Evolutionary conservation across 139 green algal genomes (phyloP), one percentile per base, ranked within the genome.

Genomic region (Monoraphidium neglectum): DNA sequence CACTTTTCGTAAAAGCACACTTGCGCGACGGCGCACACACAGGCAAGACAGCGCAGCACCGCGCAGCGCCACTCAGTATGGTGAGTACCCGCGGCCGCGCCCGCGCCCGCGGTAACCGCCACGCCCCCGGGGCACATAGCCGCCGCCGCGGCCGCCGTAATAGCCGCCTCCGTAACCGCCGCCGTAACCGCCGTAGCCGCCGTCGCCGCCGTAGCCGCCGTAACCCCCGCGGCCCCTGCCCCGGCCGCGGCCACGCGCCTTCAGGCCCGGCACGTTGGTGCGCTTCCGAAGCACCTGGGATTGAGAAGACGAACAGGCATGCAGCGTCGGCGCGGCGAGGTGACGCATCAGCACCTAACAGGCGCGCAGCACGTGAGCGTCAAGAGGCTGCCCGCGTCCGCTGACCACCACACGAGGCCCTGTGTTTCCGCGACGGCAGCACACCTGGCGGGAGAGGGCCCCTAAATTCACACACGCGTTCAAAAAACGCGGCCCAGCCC

Each of bases 201-300:
- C n/a, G 6, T 49, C 69, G n/a, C 64, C 63, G 49, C 68, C 68
- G 57, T 65, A 65, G 35, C 73, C 73, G 26, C 73, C 73, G 36
- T 75, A 83, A 15, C 54, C 78, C 26, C 78, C 57, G 2, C 72
- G 46, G 0, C 90, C 84, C n/a, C 92, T 53, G 6, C 92, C 90
- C 8, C 93, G 68, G 0, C 89, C 84, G 2, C 89, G 60, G 0
- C 86, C 84, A 2, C 92, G 81, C 28, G 46, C 60, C 78, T 96
- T 97, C 81, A 98, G 83, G 24, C 95, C 95, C 1, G 95, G 95
- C 28, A 97, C 87, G 76, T 98, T 98, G 66, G 95, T 98, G 40
- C 95, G 89, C 86, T 98, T 98, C 43, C 93, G 92, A 1, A 75
- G 76, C 35, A 97, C 93, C 92, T 96, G 87, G 54, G 70, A 21